Conservation (phyloP, 192 early-diverging fungal genomes). For the Coemansia sp. region DNA sequence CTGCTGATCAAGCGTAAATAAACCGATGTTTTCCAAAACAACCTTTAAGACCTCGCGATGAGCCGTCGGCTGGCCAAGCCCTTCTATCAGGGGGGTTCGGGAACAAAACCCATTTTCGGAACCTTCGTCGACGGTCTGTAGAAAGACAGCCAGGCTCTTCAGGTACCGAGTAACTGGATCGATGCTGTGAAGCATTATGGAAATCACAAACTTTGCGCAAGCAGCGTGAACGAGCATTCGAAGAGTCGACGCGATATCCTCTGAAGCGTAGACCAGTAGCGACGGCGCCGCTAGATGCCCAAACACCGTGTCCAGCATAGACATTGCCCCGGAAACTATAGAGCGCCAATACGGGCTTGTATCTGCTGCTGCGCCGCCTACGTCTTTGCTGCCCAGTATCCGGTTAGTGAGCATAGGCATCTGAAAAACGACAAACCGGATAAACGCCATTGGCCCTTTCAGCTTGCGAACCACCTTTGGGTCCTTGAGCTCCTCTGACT, state of each 20-base stretch:
- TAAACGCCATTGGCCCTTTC: constrained; percentile 24
- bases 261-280: background rate
- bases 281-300: constrained; percentile 16
- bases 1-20: constrained; percentile 29
- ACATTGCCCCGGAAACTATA: constrained; percentile 10
- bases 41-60: constrained; percentile 30
- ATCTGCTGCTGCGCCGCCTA: background rate
- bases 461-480: constrained; percentile 18
- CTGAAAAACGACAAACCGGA: constrained; percentile 44
- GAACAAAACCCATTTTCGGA: background rate
- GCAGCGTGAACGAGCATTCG: constrained; percentile 13
- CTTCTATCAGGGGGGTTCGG: constrained; percentile 14
- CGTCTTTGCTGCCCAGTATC: constrained; percentile 1
- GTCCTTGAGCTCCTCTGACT: constrained; percentile 5
- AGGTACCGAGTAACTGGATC: constrained; percentile 11
- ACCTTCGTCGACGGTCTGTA: background rate
- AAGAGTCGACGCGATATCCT: constrained; percentile 8
- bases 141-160: background rate
- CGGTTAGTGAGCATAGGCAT: constrained; percentile 23
- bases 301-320: constrained; percentile 26
- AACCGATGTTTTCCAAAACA: constrained; percentile 12
- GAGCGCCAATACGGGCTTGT: background rate
- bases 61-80: constrained; percentile 10
- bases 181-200: constrained; percentile 14
- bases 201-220: constrained; percentile 16